phyloP scores from a whole-genome alignment of 805 yeast genomes.

The Monosporozyma aerobia region DNA sequence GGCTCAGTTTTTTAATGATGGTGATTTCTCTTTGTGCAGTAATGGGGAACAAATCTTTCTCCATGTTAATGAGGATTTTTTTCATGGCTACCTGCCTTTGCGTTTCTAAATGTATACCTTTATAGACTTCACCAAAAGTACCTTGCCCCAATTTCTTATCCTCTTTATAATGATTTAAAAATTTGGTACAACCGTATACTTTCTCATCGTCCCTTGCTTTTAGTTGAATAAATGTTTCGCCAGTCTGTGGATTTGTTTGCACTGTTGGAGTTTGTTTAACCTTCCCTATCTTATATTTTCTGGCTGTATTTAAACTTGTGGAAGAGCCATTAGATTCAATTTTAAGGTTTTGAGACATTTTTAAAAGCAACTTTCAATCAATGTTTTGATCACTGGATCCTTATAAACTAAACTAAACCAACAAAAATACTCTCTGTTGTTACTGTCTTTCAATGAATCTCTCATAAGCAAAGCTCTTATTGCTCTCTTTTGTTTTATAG shows the following conservation, averaged over 20 bases:
- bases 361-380: not conserved
- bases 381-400: not conserved
- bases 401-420: not conserved
- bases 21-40: slow-evolving; percentile 91
- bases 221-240: slow-evolving; percentile 22
- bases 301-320: not conserved
- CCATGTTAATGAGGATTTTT: slow-evolving; percentile 52
- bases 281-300: slow-evolving; percentile 29
- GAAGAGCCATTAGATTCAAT: not conserved
- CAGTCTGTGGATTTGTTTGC: slow-evolving; percentile 19
- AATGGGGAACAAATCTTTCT: slow-evolving; percentile 64
- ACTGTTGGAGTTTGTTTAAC: slow-evolving; percentile 28
- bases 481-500: not conserved
- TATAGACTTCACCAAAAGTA: slow-evolving; percentile 83
- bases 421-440: not conserved
- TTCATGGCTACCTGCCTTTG: slow-evolving; percentile 75
- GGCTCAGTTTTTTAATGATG: slow-evolving; percentile 60
- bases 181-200: slow-evolving; percentile 28
- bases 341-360: not conserved
- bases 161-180: slow-evolving; percentile 24
- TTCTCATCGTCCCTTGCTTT: slow-evolving; percentile 18
- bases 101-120: slow-evolving; percentile 47
- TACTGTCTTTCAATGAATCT: not conserved
- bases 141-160: slow-evolving; percentile 65
- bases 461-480: not conserved